phyloP scores from a whole-genome alignment of 306 rosid species.

The Erythrophleum fordii region DNA sequence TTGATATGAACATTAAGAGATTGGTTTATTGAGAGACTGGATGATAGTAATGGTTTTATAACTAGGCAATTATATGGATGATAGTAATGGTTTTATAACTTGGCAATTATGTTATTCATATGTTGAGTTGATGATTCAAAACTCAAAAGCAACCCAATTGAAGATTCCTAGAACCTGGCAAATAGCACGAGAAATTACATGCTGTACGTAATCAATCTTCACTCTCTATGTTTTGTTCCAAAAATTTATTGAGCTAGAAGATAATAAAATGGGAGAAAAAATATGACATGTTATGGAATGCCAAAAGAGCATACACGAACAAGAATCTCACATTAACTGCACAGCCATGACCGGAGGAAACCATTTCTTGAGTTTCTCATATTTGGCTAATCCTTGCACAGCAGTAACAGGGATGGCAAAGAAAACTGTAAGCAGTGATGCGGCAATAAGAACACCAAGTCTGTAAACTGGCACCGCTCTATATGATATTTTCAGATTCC shows the following conservation, averaged over 20 bases:
- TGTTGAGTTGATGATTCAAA: neutral
- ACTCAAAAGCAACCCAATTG: neutral
- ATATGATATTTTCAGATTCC: conserved; percentile 66
- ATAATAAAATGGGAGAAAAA: conserved; percentile 19
- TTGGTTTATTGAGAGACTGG: neutral
- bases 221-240: conserved; percentile 14
- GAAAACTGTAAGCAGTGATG: conserved; percentile 80
- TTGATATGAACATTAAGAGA: neutral
- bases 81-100: neutral
- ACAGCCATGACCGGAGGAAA: conserved; percentile 93
- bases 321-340: conserved; percentile 70
- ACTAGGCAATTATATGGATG: neutral
- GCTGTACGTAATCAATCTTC: neutral
- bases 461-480: conserved; percentile 64
- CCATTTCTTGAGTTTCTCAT: conserved; percentile 86
- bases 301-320: conserved; percentile 12
- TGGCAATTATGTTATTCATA: neutral
- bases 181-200: neutral
- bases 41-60: neutral
- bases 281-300: conserved; percentile 4
- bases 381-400: conserved; percentile 94
- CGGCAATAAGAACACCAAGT: conserved; percentile 69
- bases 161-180: conserved; percentile 1
- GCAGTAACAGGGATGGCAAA: conserved; percentile 91
- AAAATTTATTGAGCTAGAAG: neutral